phyloP scores from a whole-genome alignment of 805 yeast genomes.

The Saccharomycodes ludwigii region DNA sequence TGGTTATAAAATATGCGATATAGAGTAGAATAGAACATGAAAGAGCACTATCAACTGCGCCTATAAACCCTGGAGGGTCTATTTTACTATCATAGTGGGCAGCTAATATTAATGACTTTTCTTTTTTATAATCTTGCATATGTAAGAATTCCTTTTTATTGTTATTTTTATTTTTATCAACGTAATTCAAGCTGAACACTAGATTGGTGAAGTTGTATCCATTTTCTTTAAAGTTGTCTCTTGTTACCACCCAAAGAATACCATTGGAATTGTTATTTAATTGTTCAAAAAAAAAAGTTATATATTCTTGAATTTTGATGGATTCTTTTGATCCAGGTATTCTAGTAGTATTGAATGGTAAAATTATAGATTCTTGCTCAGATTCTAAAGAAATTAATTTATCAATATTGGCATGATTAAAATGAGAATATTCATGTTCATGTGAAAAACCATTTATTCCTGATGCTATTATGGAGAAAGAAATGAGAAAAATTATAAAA shows the following conservation, averaged over 20 bases:
- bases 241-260: too few species aligned
- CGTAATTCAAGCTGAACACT: slow-evolving; percentile 18
- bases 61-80: slow-evolving; percentile 41
- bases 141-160: background rate
- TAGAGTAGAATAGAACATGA: slow-evolving; percentile 42
- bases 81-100: slow-evolving; percentile 46
- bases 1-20: slow-evolving; percentile 23
- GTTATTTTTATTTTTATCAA: background rate
- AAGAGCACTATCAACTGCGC: slow-evolving; percentile 49
- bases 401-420: slow-evolving; percentile 9
- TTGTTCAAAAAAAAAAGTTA: too few species aligned
- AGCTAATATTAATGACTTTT: slow-evolving; percentile 27
- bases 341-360: slow-evolving; percentile 28
- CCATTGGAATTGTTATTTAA: too few species aligned
- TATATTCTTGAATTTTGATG: slow-evolving; percentile 24
- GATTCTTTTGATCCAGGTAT: slow-evolving; percentile 33
- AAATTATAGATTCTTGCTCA: slow-evolving; percentile 9
- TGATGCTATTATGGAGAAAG: background rate
- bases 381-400: slow-evolving; percentile 9
- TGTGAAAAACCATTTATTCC: slow-evolving; percentile 1
- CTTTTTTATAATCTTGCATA: slow-evolving; percentile 6
- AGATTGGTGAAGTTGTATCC: slow-evolving; percentile 28
- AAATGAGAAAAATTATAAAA: background rate
- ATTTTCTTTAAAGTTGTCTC: slow-evolving; percentile 26
- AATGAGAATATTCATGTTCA: too few species aligned